phyloP scores from a whole-genome alignment of 768 basidiomycete genomes.

The Obba rivulosa region DNA sequence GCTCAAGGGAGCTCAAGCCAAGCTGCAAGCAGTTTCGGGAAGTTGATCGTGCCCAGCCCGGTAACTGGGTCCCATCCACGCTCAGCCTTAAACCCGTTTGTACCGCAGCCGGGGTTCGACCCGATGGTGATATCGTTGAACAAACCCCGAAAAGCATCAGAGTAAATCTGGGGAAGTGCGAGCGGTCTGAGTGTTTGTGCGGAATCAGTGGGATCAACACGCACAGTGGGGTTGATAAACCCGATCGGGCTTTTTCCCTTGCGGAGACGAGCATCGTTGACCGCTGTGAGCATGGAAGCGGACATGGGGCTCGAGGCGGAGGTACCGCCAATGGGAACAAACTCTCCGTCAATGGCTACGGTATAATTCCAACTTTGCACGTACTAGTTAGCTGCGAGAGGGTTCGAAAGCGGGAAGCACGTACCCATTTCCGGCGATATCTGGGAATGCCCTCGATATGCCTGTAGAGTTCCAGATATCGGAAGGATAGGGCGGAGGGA shows the following conservation, averaged over 20 bases:
- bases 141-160: constrained; percentile 30
- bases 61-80: constrained; percentile 30
- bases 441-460: constrained; percentile 23
- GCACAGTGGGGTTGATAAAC: constrained; percentile 29
- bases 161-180: constrained; percentile 34
- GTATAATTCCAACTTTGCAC: constrained; percentile 23
- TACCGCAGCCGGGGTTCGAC: constrained; percentile 28
- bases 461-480: constrained; percentile 30
- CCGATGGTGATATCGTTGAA: constrained; percentile 28
- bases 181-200: background rate
- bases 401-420: constrained; percentile 4
- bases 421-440: constrained; percentile 30
- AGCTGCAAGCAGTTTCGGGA: constrained; percentile 10
- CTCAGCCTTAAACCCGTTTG: constrained; percentile 25
- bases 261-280: constrained; percentile 34
- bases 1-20: constrained; percentile 10
- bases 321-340: constrained; percentile 46
- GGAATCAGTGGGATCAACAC: constrained; percentile 1
- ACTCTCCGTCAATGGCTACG: constrained; percentile 23
- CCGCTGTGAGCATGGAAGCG: constrained; percentile 53
- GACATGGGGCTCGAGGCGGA: constrained; percentile 60
- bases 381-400: background rate
- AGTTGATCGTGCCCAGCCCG: constrained; percentile 26
- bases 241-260: constrained; percentile 26
- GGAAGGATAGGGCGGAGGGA: constrained; percentile 29